Base-by-base conservation (phyloP, 2,329 filamentous ascomycete species). In the Phoma sp. region DNA sequence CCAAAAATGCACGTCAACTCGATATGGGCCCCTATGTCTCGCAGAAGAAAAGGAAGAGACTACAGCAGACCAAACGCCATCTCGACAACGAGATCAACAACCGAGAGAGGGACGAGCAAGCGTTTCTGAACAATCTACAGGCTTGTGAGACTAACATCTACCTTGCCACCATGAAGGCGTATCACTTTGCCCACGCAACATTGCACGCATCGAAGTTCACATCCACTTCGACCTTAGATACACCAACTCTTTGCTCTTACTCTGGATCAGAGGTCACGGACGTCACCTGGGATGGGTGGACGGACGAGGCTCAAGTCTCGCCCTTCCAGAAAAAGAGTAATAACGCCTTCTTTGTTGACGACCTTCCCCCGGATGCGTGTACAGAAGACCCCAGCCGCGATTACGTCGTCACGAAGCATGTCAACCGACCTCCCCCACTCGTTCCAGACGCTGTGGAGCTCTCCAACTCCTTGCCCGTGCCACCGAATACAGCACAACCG, bases 91-190 rank as follows among this genome's bases (percentile, higher is more conserved):
- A 72, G n/a, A 74, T 74, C 26, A 61, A 63, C 33, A 62, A 68
- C 14, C 64, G 65, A 34, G 66, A 73, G 42, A 65, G 65, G 34
- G 69, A 73, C 33, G 68, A 74, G 46, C 54, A 45, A 21, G 66
- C 57, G 17, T 66, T 70, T 10, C 54, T 74, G 43, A 66, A 66
- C 34, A 74, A 69, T 25, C 47, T 74, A 20, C 64, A 67, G 34
- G 66, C 66, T 5, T 74, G 72, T 40, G 60, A 64, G 30, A 60
- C 59, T 43, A 73, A 72, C 43, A 72, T 74, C 21, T 60, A 62
- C 46, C 53, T 68, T 11, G 47, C 69, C 25, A 63, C 68, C 29
- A 52, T 60, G n/a, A 47, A 40, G 37, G 66, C 38, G 9, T 65
- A 50, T 9, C 37, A 61, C 18, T 46, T 55, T 3, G 48, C 40